These are phyloP conservation scores for Eutypella sp. DNA, from an alignment of 2,329 filamentous ascomycete genomes.

Conservation along the genomic window DNA sequence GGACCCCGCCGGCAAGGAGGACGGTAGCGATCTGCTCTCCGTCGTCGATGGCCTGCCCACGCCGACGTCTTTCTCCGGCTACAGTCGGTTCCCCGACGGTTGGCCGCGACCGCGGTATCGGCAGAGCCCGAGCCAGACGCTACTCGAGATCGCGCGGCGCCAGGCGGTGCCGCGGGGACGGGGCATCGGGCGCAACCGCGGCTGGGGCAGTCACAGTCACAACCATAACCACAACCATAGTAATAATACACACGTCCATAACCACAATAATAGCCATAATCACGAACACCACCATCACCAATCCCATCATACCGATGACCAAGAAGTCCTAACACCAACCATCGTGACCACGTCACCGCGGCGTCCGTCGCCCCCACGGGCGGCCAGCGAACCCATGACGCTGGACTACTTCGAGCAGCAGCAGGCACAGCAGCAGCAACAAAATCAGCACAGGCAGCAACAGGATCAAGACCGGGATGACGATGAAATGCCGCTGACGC, in stretches of 20 bases:
- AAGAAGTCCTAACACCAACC: neutral
- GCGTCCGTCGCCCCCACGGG: slow-evolving; percentile 13
- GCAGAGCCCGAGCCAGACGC: slow-evolving; percentile 9
- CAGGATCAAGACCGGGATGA: neutral
- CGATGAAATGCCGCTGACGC: no score
- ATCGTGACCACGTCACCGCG: neutral
- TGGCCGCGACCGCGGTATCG: neutral
- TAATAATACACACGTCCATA: neutral
- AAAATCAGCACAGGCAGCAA: neutral
- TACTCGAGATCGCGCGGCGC: neutral
- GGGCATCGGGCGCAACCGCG: no score
- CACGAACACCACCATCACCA: neutral
- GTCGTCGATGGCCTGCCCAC: neutral
- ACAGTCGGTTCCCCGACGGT: neutral
- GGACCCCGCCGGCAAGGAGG: neutral
- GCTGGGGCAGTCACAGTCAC: slow-evolving; percentile 1
- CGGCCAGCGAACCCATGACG: slow-evolving; percentile 17
- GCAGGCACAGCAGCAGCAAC: neutral
- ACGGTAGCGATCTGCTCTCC: neutral
- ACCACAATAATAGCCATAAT: neutral
- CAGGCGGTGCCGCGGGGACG: neutral
- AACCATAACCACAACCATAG: slow-evolving; percentile 7
- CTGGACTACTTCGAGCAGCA: slow-evolving; percentile 12
- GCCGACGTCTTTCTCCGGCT: neutral
- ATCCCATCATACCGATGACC: neutral